Percentiles rank a stretch among this genome's conserved stretches.
These are phyloP conservation scores for Sergeia podlipaevii DNA, from an alignment of 208 protist species.

Conservation along the genomic window DNA sequence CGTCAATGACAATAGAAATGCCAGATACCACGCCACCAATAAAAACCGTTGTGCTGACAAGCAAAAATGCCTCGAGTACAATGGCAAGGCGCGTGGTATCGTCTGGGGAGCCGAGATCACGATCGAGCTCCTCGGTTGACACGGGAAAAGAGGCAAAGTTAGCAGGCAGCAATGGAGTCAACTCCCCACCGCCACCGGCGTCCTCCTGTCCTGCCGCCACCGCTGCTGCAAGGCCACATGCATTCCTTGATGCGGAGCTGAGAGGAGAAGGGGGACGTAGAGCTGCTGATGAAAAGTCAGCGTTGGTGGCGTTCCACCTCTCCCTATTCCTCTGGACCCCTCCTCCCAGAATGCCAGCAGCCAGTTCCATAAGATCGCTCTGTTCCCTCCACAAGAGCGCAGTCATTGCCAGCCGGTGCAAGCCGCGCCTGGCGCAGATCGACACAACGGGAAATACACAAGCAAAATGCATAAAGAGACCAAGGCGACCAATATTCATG, in stretches of 20 bases:
- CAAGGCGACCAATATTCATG: slow-evolving; percentile 67
- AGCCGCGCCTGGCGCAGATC: slow-evolving; percentile 53
- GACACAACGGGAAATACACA: slow-evolving; percentile 81
- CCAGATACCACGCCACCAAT: slow-evolving; percentile 45
- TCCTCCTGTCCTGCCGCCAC: neutral
- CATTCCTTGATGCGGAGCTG: too few species aligned
- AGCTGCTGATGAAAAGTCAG: too few species aligned
- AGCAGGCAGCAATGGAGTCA: neutral
- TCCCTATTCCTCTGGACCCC: neutral
- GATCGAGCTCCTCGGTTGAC: slow-evolving; percentile 28
- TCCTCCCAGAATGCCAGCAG: slow-evolving; percentile 1
- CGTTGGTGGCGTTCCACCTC: neutral
- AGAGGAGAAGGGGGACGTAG: too few species aligned
- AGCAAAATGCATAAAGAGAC: slow-evolving; percentile 79
- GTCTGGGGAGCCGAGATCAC: slow-evolving; percentile 65
- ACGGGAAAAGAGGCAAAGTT: neutral
- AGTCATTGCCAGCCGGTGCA: slow-evolving; percentile 63
- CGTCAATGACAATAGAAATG: slow-evolving; percentile 64
- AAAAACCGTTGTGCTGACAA: slow-evolving; percentile 43
- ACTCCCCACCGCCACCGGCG: neutral
- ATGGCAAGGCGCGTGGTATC: slow-evolving; percentile 63
- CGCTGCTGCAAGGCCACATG: too few species aligned
- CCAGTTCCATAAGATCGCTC: slow-evolving; percentile 22
- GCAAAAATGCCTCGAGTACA: slow-evolving; percentile 50
- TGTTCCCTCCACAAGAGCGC: slow-evolving; percentile 41